Evolutionary conservation across 768 basidiomycete species (phyloP).

Genomic region (Fomitopsis serialis): DNA sequence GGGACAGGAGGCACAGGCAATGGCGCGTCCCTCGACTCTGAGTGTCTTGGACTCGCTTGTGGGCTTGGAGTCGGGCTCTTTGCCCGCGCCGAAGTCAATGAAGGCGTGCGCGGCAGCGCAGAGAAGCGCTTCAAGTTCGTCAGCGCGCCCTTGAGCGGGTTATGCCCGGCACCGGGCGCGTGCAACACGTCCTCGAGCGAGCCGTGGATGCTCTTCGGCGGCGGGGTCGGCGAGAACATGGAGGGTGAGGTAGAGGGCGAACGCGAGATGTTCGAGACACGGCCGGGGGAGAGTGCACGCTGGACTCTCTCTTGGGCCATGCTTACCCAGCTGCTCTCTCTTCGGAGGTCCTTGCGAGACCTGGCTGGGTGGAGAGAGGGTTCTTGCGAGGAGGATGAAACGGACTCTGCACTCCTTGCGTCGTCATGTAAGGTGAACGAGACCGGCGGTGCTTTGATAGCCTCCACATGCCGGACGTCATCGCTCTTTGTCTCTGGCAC

Average conservation of each 20-base stretch:
- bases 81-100: slow-evolving; percentile 35
- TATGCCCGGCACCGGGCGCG: slow-evolving; percentile 5
- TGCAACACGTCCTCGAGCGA: slow-evolving; percentile 6
- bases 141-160: slow-evolving; percentile 20
- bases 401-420: neutral
- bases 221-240: slow-evolving; percentile 9
- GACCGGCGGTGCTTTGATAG: too few species aligned
- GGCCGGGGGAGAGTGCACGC: slow-evolving; percentile 12
- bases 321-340: slow-evolving; percentile 26
- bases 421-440: neutral
- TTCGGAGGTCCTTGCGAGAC: slow-evolving; percentile 14
- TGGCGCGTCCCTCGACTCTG: neutral
- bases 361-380: neutral
- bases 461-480: neutral
- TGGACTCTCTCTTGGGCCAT: slow-evolving; percentile 11
- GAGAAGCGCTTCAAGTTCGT: slow-evolving; percentile 39
- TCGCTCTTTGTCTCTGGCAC: slow-evolving; percentile 6
- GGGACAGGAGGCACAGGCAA: too few species aligned
- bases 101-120: slow-evolving; percentile 65
- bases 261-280: slow-evolving; percentile 2
- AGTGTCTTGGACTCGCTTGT: slow-evolving; percentile 11
- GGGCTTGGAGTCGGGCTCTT: slow-evolving; percentile 4
- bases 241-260: slow-evolving; percentile 10
- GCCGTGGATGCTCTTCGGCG: slow-evolving; percentile 12
- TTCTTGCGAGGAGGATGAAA: neutral